These are phyloP conservation scores for Yamadazyma paraphyllophila DNA, from an alignment of 805 yeast genomes.

Conservation along the genomic window DNA sequence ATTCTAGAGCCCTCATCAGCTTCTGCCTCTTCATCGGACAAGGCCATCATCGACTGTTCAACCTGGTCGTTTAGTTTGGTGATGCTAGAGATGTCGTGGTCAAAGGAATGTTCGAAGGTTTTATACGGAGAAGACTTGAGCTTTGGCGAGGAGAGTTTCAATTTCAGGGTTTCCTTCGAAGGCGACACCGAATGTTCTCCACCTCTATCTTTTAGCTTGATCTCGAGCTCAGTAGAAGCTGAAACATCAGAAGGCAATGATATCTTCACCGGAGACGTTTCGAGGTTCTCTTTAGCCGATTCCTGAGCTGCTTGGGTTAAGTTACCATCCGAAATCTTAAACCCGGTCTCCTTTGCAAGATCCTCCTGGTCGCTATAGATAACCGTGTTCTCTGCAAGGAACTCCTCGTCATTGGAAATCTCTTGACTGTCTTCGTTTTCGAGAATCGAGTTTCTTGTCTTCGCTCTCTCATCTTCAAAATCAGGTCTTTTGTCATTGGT, in stretches of 20 bases:
- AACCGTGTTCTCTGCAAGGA: background rate
- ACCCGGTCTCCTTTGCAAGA: background rate
- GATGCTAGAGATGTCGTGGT: slow-evolving; percentile 9
- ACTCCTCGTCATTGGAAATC: background rate
- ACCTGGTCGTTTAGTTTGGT: slow-evolving; percentile 9
- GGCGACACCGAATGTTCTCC: too few species aligned
- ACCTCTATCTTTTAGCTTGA: slow-evolving; percentile 1
- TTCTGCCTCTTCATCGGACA: slow-evolving; percentile 3
- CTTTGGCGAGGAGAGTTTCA: too few species aligned
- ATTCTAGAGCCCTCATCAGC: background rate
- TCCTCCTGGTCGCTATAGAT: background rate
- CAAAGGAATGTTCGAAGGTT: slow-evolving; percentile 4
- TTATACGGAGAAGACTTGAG: slow-evolving; percentile 3
- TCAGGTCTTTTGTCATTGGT: background rate
- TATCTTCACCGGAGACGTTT: slow-evolving; percentile 10
- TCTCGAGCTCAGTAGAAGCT: slow-evolving; percentile 14
- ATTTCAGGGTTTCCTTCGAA: too few species aligned
- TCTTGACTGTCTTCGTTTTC: background rate
- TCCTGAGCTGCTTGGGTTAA: background rate
- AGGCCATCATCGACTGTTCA: slow-evolving; percentile 11
- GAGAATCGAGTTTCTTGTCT: slow-evolving; percentile 6
- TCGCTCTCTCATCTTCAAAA: background rate
- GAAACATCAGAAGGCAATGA: slow-evolving; percentile 19
- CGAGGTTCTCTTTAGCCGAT: background rate
- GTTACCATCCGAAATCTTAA: background rate